These are phyloP conservation scores for Populus tremula DNA, from an alignment of 345 rosid genomes.

Conservation along the genomic window DNA sequence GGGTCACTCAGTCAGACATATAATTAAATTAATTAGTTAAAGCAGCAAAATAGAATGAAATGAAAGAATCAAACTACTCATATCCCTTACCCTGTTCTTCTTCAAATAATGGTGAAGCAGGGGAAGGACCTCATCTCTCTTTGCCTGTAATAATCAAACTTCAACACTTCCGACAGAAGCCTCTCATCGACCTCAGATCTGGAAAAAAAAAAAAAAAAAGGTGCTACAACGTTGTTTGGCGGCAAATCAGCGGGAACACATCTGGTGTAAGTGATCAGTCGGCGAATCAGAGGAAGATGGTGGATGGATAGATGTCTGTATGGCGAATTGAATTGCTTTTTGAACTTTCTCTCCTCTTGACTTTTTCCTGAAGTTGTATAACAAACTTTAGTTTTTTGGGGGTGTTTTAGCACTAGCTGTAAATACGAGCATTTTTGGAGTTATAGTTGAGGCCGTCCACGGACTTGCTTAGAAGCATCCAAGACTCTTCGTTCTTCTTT, in stretches of 20 bases:
- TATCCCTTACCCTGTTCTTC: not conserved
- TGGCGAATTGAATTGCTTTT: slow-evolving; percentile 5
- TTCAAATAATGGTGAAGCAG: not conserved
- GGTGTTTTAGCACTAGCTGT: slow-evolving; percentile 48
- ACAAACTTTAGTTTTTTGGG: slow-evolving; percentile 28
- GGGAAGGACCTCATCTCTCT: not conserved
- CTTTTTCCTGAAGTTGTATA: slow-evolving; percentile 11
- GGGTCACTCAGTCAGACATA: not conserved
- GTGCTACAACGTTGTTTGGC: not conserved
- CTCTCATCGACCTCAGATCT: not conserved
- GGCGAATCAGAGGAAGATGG: not conserved
- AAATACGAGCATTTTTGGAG: slow-evolving; percentile 42
- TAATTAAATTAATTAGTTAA: too few species aligned
- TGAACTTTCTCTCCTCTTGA: not conserved
- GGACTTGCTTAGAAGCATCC: slow-evolving; percentile 56
- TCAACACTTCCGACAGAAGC: not conserved
- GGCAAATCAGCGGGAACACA: not conserved
- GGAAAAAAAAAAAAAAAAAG: not conserved
- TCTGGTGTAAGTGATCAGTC: not conserved
- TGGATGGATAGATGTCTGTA: not conserved
- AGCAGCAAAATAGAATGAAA: not conserved
- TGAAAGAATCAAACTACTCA: not conserved
- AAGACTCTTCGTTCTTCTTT: slow-evolving; percentile 37
- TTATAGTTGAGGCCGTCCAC: slow-evolving; percentile 42
- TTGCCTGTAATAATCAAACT: not conserved